A percentile compares a stretch with the other conserved stretches of the same genome.
Conservation (phyloP, 257 asterid species). For the Solanum sejunctum region DNA sequence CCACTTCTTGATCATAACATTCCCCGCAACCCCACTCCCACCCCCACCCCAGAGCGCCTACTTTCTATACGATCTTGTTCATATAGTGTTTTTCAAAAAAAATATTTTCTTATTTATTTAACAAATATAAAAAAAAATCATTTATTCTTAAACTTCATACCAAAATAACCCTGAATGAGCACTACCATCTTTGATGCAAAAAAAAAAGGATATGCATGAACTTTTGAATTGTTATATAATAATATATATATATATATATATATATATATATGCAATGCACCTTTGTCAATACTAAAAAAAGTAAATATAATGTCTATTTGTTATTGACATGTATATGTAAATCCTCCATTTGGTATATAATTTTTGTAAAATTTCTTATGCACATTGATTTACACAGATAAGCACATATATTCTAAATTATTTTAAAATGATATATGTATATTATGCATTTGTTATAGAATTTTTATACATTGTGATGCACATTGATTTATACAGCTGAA, state of each 20-base stretch:
- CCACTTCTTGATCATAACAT: no score
- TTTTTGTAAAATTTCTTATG: not conserved
- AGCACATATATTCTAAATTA: no score
- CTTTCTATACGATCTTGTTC: no score
- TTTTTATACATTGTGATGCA: not conserved
- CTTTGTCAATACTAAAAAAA: not conserved
- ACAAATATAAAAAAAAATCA: no score
- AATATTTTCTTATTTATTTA: no score
- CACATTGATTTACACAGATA: no score
- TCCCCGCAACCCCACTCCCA: no score
- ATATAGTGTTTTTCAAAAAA: no score
- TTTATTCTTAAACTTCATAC: no score
- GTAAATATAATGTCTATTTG: not conserved
- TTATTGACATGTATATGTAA: not conserved
- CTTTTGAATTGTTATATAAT: not conserved
- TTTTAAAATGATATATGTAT: not conserved
- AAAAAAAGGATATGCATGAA: not conserved
- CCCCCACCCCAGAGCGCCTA: no score
- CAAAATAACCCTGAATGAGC: not conserved
- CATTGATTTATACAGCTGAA: not conserved
- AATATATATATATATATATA: not conserved
- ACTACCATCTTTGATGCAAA: not conserved
- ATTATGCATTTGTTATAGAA: not conserved
- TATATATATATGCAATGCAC: no score
- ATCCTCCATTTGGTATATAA: not conserved